These are phyloP conservation scores for Blepharisma undulans DNA, from an alignment of 169 alveolate genomes.

Conservation along the genomic window DNA sequence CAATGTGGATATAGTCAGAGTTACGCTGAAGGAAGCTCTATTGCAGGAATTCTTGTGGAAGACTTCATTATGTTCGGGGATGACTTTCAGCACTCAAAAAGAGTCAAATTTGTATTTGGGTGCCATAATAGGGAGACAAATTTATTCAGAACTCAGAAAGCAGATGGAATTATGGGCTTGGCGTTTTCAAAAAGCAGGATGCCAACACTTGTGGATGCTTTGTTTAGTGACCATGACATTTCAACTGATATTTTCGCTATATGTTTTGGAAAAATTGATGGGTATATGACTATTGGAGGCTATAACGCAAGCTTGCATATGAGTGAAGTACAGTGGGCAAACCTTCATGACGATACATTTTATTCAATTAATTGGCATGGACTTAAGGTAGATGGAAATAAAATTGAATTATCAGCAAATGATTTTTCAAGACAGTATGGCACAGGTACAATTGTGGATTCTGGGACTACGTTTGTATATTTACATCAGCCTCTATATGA, in stretches of 20 bases:
- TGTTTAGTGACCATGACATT: conserved; percentile 43
- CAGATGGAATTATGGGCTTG: conserved; percentile 89
- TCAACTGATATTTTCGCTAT: conserved; percentile 53
- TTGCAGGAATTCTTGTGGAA: conserved; percentile 71
- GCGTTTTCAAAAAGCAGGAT: conserved; percentile 31
- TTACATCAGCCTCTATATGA: neutral
- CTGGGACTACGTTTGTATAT: conserved; percentile 65
- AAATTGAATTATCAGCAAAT: conserved; percentile 18
- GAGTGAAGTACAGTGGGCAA: conserved; percentile 35
- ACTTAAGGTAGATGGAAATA: conserved; percentile 37
- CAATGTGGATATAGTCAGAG: conserved; percentile 70
- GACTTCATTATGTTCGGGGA: conserved; percentile 75
- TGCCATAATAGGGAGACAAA: conserved; percentile 84
- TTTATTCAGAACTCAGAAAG: conserved; percentile 81
- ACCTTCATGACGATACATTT: conserved; percentile 19
- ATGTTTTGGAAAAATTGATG: conserved; percentile 77
- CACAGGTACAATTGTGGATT: conserved; percentile 57
- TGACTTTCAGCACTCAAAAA: conserved; percentile 39
- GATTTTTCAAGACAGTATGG: conserved; percentile 23
- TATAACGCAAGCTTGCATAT: conserved; percentile 46
- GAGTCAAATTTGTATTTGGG: conserved; percentile 64
- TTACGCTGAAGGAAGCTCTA: conserved; percentile 86
- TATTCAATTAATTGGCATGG: conserved; percentile 35
- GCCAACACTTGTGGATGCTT: conserved; percentile 55
- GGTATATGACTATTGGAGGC: conserved; percentile 73